Percentiles rank a stretch among this genome's conserved stretches.
Conservation (phyloP, 2,329 filamentous ascomycete genomes). For the Setomelanomma holmii region DNA sequence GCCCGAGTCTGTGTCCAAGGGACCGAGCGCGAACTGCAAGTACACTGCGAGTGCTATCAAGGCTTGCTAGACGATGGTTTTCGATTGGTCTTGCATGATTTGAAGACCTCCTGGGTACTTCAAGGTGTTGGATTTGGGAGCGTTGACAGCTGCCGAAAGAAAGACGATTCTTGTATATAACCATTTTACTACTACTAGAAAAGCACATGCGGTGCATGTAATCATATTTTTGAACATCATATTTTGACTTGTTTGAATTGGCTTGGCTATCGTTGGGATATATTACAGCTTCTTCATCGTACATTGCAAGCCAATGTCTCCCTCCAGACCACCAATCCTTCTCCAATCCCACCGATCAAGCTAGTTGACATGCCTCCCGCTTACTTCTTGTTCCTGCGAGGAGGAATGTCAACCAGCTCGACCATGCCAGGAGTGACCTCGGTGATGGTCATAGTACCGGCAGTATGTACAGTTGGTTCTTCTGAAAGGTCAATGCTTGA, state of each 20-base stretch:
- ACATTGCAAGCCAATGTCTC: neutral
- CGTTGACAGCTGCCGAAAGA: slow-evolving; percentile 14
- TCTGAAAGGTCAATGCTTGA: slow-evolving; percentile 28
- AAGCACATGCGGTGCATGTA: slow-evolving; percentile 19
- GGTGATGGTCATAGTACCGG: slow-evolving; percentile 15
- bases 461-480: slow-evolving; percentile 24
- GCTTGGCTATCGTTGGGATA: neutral
- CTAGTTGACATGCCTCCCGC: neutral
- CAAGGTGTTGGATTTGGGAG: neutral
- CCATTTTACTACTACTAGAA: neutral
- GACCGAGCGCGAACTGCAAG: slow-evolving; percentile 38
- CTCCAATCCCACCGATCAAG: neutral
- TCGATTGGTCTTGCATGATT: neutral
- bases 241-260: neutral
- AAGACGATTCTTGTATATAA: slow-evolving; percentile 31
- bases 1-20: slow-evolving; percentile 38
- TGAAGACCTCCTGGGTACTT: neutral
- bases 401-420: slow-evolving; percentile 29
- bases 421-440: slow-evolving; percentile 22
- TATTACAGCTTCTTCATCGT: neutral
- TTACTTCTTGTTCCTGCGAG: slow-evolving; percentile 16
- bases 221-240: slow-evolving; percentile 4
- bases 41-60: slow-evolving; percentile 42
- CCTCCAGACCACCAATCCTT: neutral
- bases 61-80: slow-evolving; percentile 31